Base-by-base conservation (phyloP, 352 stramenopile species). In the Phytophthora pseudosyringae region DNA sequence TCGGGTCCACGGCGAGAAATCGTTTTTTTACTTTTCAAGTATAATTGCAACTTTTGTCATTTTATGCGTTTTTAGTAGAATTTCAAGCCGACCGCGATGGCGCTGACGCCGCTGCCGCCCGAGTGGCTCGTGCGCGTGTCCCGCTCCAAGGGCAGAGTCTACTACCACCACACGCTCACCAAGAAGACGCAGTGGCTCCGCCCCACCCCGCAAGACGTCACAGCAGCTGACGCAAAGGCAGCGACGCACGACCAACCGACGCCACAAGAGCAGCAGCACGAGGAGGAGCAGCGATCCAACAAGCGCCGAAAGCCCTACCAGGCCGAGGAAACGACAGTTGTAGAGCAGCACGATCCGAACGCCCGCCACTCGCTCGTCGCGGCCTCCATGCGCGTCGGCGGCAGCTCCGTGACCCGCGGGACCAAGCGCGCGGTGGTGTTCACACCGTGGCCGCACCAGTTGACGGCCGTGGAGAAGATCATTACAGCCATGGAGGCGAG, bases 41-140 rank as follows among this genome's bases (percentile, higher is more conserved):
- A 21, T 21, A 21, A 21, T 21, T 16, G 33, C 8, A 43, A 6
- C 12, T 43, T 39, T 58, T 58, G 26, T 40, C 50, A 58, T 58
- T 58, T 54, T 48, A 28, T 29, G 4, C 11, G 5, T 16, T 8
- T 44, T 26, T 44, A 12, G n/a, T 52, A 15, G 11, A 41, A 15
- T n/a, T 32, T 29, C 29, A 18, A 21, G 21, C 21, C 21, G 21
- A 21, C 21, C 21, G 21, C 21, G 21, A 73, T 69, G 50, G 31
- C 35, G 6, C 26, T 29, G 18, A 26, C 39, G 16, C 54, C 66
- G 54, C 66, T 93, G 54, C 84, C 82, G 11, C 50, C 62, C 0
- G 77, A 76, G 15, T 91, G 84, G 84, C 59, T 78, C 18, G 69
- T 93, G 44, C 81, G 84, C 25, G 69, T 93, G 50, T 93, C 82